A percentile compares a stretch with the other conserved stretches of the same genome.
Evolutionary conservation across 805 yeast species (phyloP).

Genomic region (Myxozyma udenii): DNA sequence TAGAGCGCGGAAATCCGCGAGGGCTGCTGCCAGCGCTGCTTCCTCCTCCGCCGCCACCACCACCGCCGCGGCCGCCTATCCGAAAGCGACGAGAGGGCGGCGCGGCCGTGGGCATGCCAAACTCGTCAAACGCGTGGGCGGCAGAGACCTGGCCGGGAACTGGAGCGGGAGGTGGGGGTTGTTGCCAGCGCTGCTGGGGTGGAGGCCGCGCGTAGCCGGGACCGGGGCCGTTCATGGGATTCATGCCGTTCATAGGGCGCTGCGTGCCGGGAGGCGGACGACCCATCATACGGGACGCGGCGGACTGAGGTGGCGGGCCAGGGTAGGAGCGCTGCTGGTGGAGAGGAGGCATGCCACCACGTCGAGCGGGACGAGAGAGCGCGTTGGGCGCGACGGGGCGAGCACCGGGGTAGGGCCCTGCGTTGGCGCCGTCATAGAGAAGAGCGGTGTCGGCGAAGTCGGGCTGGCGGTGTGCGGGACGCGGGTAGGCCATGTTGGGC

Average conservation of each 20-base stretch:
- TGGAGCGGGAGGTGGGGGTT: conserved; percentile 2
- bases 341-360: not conserved
- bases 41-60: not conserved
- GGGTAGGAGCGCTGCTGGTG: not conserved
- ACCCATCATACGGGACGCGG: not conserved
- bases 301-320: not conserved
- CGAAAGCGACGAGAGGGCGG: not conserved
- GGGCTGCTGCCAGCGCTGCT: not conserved
- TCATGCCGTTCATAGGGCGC: not conserved
- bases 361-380: not conserved
- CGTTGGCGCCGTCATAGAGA: not conserved
- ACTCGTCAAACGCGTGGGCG: not conserved
- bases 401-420: conserved; percentile 3
- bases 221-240: not conserved
- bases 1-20: not conserved
- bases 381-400: not conserved
- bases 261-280: not conserved
- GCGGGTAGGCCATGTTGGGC: conserved; percentile 15
- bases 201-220: conserved; percentile 1
- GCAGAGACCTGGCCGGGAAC: not conserved
- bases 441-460: conserved; percentile 4
- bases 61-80: not conserved
- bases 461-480: not conserved
- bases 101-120: not conserved
- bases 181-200: conserved; percentile 3